A percentile compares a stretch with the other conserved stretches of the same genome.
phyloP scores from a whole-genome alignment of 139 green algal species.

The Volvox africanus region DNA sequence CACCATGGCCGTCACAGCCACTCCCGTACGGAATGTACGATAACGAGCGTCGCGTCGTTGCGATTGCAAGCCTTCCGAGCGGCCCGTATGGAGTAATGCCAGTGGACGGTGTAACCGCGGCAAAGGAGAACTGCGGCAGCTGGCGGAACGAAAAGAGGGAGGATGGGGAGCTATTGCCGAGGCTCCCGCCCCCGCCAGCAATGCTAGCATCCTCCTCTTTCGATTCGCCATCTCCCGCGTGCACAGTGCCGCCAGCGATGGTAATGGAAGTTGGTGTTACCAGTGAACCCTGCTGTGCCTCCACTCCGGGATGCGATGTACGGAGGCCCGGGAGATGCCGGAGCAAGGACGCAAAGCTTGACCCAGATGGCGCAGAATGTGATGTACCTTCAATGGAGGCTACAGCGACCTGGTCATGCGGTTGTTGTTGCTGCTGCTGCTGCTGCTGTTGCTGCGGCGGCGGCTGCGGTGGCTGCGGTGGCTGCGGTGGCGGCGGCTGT shows the following conservation, averaged over 20 bases:
- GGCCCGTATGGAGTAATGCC: not conserved
- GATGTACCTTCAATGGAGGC: too few relatives aligned
- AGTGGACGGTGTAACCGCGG: slow-evolving; percentile 3
- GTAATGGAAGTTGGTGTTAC: not conserved
- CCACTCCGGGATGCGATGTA: not conserved
- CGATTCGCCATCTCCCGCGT: not conserved
- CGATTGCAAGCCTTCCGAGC: not conserved
- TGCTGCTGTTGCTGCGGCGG: slow-evolving; percentile 2
- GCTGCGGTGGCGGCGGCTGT: not conserved
- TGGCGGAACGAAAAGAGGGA: slow-evolving; percentile 37
- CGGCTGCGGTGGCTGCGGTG: not conserved
- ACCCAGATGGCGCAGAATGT: too few relatives aligned
- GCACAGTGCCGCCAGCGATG: not conserved
- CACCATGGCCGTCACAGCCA: not conserved
- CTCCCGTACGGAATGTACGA: not conserved
- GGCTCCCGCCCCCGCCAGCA: not conserved
- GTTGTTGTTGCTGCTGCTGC: not conserved
- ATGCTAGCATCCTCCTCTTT: not conserved
- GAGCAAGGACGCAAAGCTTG: slow-evolving; percentile 37
- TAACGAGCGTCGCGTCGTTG: not conserved
- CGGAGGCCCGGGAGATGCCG: slow-evolving; percentile 17
- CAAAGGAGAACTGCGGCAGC: not conserved
- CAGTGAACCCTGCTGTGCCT: not conserved
- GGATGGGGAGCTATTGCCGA: not conserved
- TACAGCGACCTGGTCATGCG: too few relatives aligned